Evolutionary conservation across 345 rosid genomes (phyloP), one percentile per base, ranked within the genome.

Genomic region (Rhodomyrtus tomentosa): DNA sequence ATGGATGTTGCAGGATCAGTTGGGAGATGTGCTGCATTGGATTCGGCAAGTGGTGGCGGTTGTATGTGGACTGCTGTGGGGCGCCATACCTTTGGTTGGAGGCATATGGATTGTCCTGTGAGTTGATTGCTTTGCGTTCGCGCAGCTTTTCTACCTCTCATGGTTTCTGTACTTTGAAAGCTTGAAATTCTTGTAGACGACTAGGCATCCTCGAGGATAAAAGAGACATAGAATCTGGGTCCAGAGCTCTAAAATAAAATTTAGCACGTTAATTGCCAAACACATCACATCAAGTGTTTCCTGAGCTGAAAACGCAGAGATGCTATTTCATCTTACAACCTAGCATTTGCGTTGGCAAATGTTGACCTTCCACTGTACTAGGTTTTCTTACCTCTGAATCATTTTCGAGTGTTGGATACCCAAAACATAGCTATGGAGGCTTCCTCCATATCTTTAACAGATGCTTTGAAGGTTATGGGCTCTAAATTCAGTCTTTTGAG

Each of bases 1-100:
- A 18, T n/a, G 45, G 13, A 20, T 89, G 85, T 83, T 38, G 50
- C 91, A 97, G 98, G 99, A 97, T 91, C 98, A 95, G 91, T 88
- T 97, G 86, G 99, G 99, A 90, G 99, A 97, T 89, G 98, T 91
- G 74, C 89, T 97, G 92, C 99, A 97, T 88, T 97, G 99, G 99
- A 94, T 95, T 86, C 88, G 99, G 82, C 99, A 97, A 90, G 91
- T 87, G 12, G 93, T 94, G 82, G 99, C 96, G 38, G 87, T 97
- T 50, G 48, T 93, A 20, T 93, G 94, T 84, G 99, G 99, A 55
- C 91, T 97, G 91, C 84, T 97, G 81, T 97, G 96, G 92, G 99
- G 99, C 21, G 87, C 98, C 22, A 81, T 95, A 29, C 99, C 99
- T n/a, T 82, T 94, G 62, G 95, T 92, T 83, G 99, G 99, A 49